Evolutionary conservation across 2,329 filamentous ascomycete species (phyloP), one percentile per base, ranked within the genome.

Genomic region (Arthroderma uncinatum): DNA sequence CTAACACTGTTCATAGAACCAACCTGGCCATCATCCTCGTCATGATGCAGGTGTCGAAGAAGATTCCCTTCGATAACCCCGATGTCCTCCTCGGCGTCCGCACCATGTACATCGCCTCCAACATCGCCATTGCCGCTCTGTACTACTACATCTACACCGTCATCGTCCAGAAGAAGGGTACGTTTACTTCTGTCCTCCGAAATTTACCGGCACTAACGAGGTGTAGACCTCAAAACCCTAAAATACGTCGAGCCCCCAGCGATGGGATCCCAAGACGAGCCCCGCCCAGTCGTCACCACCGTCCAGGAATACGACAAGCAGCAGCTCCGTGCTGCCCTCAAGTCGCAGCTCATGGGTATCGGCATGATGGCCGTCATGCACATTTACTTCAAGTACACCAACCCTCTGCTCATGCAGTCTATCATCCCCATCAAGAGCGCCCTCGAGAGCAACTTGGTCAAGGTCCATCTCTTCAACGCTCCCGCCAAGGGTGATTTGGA

Each of bases 331-430:
- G 79, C 82, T 63, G 81, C 89, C 64, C 89, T 92, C 81, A 93
- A 93, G 74, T 82, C 85, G 63, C 92, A 97, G 78, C 77, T 94
- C 68, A 97, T 95, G 88, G 93, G 93, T 60, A 80, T 98, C 59
- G 91, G 82, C 73, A 98, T 98, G 91, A 97, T 98, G 92, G 84
- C 76, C 61, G 88, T 96, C 70, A 97, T 98, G 92, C 93, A 98
- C 78, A 64, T 98, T 61, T 98, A 97, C 84, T 87, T 98, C 81
- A 91, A 96, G 75, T 98, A 97, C 85, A 97, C 91, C 78, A 98
- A 97, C 84, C 93, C 93, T 42, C 87, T 98, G 54, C 79, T 96
- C 68, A 95, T 98, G 78, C 93, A 98, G 83, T 94, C 87, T 73
- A 95, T 98, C 78, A 93, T 98, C 70, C 93, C 93, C 34, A 80